Evolutionary conservation across 2,329 filamentous ascomycete genomes (phyloP).

Genomic region (Penicillium sp.): DNA sequence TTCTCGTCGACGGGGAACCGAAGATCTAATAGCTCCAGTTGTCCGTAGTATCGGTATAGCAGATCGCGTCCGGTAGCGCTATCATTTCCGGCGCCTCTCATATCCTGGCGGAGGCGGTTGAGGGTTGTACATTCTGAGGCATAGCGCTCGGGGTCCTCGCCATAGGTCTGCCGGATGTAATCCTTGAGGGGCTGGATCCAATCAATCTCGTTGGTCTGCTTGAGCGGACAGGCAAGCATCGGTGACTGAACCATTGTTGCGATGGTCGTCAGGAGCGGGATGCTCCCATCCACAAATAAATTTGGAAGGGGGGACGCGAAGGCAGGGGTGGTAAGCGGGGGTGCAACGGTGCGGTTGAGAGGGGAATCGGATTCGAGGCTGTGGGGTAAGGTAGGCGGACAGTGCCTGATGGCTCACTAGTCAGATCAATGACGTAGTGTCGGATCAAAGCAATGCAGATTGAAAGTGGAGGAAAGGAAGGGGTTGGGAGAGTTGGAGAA

Average conservation of each 20-base stretch:
- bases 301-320: conserved; percentile 2
- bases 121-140: conserved; percentile 91
- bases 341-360: conserved; percentile 11
- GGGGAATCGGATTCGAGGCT: conserved; percentile 21
- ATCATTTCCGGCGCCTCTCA: conserved; percentile 95
- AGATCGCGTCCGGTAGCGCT: conserved; percentile 91
- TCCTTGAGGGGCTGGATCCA: conserved; percentile 89
- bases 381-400: conserved; percentile 24
- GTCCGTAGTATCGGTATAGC: conserved; percentile 95
- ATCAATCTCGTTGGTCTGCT: conserved; percentile 95
- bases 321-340: conserved; percentile 11
- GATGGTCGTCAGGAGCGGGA: conserved; percentile 34
- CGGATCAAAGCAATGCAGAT: not conserved
- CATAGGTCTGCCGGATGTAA: conserved; percentile 92
- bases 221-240: conserved; percentile 93
- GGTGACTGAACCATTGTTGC: conserved; percentile 75
- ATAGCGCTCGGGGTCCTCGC: conserved; percentile 95
- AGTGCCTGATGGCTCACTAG: not conserved
- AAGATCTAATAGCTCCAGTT: conserved; percentile 90
- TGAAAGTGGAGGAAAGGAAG: conserved; percentile 5
- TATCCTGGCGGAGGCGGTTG: conserved; percentile 94
- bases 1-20: conserved; percentile 97
- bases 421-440: conserved; percentile 21
- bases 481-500: conserved; percentile 1
- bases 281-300: conserved; percentile 34